These are phyloP conservation scores for Alternaria alternata DNA, from an alignment of 2,329 filamentous ascomycete species.

Conservation along the genomic window DNA sequence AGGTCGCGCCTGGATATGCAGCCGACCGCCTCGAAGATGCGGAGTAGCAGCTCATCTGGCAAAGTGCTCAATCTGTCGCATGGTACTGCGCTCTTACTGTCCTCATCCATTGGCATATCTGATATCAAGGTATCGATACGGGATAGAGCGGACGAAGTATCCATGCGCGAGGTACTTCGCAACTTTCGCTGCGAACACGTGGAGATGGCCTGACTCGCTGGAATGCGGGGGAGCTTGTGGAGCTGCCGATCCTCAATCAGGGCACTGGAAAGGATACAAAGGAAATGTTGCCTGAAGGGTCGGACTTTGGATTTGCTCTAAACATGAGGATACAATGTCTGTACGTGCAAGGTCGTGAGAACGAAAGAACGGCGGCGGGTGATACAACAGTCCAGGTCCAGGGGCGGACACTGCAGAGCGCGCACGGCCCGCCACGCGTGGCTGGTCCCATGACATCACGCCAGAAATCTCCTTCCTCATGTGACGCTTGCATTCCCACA, in stretches of 20 bases:
- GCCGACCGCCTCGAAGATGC: conserved; percentile 40
- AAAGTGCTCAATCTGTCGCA: conserved; percentile 29
- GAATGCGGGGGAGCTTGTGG: conserved; percentile 19
- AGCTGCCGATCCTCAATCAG: conserved; percentile 3
- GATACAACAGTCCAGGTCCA: background rate
- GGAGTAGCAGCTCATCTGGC: conserved; percentile 44
- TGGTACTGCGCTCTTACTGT: background rate
- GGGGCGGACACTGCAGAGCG: conserved; percentile 1
- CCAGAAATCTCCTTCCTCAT: background rate
- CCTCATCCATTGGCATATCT: conserved; percentile 3
- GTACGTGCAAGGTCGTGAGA: background rate
- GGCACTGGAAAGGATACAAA: background rate
- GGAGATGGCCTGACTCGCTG: conserved; percentile 17
- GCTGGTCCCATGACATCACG: conserved; percentile 12
- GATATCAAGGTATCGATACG: conserved; percentile 6
- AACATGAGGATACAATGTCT: background rate
- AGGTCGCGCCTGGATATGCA: conserved; percentile 36
- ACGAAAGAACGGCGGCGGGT: conserved; percentile 1
- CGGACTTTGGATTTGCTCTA: background rate
- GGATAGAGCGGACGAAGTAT: background rate
- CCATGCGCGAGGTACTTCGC: conserved; percentile 8
- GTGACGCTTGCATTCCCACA: conserved; percentile 2
- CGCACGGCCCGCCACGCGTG: conserved; percentile 11
- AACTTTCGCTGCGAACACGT: conserved; percentile 21
- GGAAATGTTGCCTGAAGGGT: background rate